A percentile compares a stretch with the other conserved stretches of the same genome.
phyloP scores from a whole-genome alignment of 2,329 filamentous ascomycete species.

The Calonectria crousiana region DNA sequence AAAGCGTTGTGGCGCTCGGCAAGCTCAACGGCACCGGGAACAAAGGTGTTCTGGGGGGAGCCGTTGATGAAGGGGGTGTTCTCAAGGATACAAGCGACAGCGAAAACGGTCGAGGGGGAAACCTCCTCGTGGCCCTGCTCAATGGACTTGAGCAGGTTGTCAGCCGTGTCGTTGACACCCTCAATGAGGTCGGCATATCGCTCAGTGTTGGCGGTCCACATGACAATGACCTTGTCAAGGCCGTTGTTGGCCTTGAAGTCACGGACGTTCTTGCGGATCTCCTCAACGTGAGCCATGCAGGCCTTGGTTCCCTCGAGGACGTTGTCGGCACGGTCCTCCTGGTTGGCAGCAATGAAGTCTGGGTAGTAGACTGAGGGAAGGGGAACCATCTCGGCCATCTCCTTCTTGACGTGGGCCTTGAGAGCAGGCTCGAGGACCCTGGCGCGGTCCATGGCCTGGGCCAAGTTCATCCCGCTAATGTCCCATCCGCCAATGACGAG shows the following conservation, averaged over 20 bases:
- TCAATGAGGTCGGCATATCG: conserved; percentile 89
- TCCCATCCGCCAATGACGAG: conserved; percentile 97
- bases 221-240: conserved; percentile 95
- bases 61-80: conserved; percentile 97
- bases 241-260: conserved; percentile 89
- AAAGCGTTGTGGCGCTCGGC: conserved; percentile 89
- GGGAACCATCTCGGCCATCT: conserved; percentile 90
- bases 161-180: conserved; percentile 96
- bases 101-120: conserved; percentile 95
- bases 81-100: conserved; percentile 93
- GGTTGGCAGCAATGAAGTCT: conserved; percentile 99
- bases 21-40: conserved; percentile 90
- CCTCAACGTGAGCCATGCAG: conserved; percentile 87
- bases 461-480: conserved; percentile 90
- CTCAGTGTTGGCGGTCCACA: conserved; percentile 99
- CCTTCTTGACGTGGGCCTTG: conserved; percentile 90
- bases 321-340: conserved; percentile 96
- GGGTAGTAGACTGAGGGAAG: conserved; percentile 98
- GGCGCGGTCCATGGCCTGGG: conserved; percentile 94
- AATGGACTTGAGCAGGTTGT: conserved; percentile 91
- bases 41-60: conserved; percentile 98
- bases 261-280: conserved; percentile 92
- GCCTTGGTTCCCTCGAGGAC: conserved; percentile 86
- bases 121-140: conserved; percentile 89
- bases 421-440: conserved; percentile 95